Evolutionary conservation across 2,329 filamentous ascomycete species (phyloP).

Genomic region (Aspergillus clavatus): DNA sequence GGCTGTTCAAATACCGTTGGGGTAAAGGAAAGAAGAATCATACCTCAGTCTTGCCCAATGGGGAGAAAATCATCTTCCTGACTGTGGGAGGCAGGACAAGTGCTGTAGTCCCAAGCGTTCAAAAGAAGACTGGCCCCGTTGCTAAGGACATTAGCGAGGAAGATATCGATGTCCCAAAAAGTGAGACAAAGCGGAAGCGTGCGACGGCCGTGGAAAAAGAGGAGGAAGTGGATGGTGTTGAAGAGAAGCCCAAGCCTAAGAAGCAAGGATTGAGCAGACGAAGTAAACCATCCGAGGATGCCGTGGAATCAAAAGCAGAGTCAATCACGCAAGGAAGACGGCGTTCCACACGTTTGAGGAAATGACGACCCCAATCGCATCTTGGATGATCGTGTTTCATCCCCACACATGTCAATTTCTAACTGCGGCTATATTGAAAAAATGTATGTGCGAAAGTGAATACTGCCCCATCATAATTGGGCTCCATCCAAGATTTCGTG

Average conservation of each 20-base stretch:
- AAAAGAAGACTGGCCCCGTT: constrained; percentile 71
- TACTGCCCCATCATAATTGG: constrained; percentile 16
- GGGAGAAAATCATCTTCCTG: constrained; percentile 77
- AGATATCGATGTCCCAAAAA: constrained; percentile 16
- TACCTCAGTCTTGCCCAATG: constrained; percentile 66
- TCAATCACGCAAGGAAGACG: constrained; percentile 16
- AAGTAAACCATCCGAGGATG: constrained; percentile 18
- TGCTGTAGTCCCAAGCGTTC: constrained; percentile 76
- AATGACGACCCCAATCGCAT: constrained; percentile 16
- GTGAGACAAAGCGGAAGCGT: constrained; percentile 31
- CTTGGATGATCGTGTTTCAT: background rate
- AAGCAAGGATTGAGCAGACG: constrained; percentile 21
- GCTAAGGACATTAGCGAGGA: constrained; percentile 47
- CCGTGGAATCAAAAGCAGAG: constrained; percentile 14
- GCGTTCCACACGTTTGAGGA: constrained; percentile 28
- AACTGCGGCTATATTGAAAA: background rate
- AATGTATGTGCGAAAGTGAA: too few relatives aligned
- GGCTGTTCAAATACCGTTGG: constrained; percentile 88
- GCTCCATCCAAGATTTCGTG: constrained; percentile 26
- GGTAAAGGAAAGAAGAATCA: constrained; percentile 75
- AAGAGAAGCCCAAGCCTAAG: constrained; percentile 22
- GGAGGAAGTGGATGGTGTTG: constrained; percentile 12
- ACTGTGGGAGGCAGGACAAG: constrained; percentile 90
- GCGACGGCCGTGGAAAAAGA: constrained; percentile 25
- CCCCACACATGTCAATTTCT: background rate